Evolutionary conservation across 192 early-diverging fungal genomes (phyloP), one percentile per base, ranked within the genome.

Genomic region (Rhizoclosmatium sp.): DNA sequence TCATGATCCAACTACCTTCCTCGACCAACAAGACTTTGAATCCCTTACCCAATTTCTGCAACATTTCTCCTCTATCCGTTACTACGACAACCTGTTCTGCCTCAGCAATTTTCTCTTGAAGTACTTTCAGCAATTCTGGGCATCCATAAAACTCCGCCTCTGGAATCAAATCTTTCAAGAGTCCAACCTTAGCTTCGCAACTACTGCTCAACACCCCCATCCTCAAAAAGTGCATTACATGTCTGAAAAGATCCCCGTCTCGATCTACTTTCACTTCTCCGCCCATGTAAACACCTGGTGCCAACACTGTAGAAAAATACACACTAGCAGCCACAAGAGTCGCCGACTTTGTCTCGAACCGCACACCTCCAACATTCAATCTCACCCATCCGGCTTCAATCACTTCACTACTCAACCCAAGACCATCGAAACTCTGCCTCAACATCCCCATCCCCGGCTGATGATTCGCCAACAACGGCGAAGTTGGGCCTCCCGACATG

Each of bases 61-160:
- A 21, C 64, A 76, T 66, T 56, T 76, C 75, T 31, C 66, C 75
- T 9, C 75, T 3, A 19, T 64, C 48, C 45, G 31, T 40, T 4
- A 76, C 75, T 21, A 76, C 75, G 14, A 75, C 59, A 45, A 76
- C 75, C 23, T 31, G 10, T 44, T 76, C 75, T 40, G 58, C 49
- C 31, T 76, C 75, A 14, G 23, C 23, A 9, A 76, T 14, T 10
- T 41, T 45, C 42, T 76, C 75, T 44, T 67, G 42, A 40, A 76
- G 41, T 7, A 3, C 2, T 9, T 49, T 67, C 47, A 51, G 23
- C 48, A 76, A 19, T n/a, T 46, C 51, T 9, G 48, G 59, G 16
- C 48, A 31, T 31, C 75, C 75, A 67, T 76, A 76, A 67, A 76
- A 76, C 12, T 76, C 75, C 9, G 75, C 75, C 42, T 76, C 75